Evolutionary conservation across 768 basidiomycete genomes (phyloP).

Genomic region (Rubroboletus pulcherrimus): DNA sequence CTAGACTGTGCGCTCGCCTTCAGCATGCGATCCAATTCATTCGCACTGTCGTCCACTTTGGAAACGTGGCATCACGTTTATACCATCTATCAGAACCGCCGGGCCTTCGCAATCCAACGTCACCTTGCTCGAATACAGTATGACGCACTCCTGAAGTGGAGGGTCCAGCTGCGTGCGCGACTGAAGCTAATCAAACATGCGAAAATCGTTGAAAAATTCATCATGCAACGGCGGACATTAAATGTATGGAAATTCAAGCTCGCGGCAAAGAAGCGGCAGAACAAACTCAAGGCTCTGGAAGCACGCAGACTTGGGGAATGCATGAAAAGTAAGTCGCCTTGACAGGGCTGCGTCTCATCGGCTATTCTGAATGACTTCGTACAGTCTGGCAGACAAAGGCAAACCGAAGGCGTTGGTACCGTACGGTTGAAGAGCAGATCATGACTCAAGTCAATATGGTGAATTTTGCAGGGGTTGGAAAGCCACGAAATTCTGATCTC

Average conservation of each 20-base stretch:
- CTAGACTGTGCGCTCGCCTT: conserved; percentile 52
- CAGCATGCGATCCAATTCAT: conserved; percentile 41
- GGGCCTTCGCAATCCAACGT: conserved; percentile 43
- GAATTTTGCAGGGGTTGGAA: conserved; percentile 6
- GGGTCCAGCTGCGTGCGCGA: conserved; percentile 47
- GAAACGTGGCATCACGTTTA: conserved; percentile 45
- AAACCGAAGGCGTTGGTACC: conserved; percentile 37
- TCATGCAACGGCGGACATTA: conserved; percentile 48
- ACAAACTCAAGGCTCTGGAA: conserved; percentile 44
- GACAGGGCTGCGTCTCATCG: background rate
- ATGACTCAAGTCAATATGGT: conserved; percentile 40
- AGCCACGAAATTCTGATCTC: background rate
- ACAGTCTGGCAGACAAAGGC: conserved; percentile 48
- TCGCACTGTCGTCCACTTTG: conserved; percentile 34
- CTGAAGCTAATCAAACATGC: conserved; percentile 52
- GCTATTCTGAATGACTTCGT: conserved; percentile 7
- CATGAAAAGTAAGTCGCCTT: conserved; percentile 36
- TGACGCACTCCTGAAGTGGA: conserved; percentile 54
- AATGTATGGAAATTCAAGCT: conserved; percentile 45
- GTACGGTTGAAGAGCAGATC: conserved; percentile 44
- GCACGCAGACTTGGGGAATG: conserved; percentile 27
- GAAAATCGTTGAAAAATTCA: conserved; percentile 47
- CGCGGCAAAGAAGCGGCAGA: conserved; percentile 42
- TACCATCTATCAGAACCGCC: conserved; percentile 44
- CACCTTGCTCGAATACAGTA: conserved; percentile 34